These are phyloP conservation scores for Penicillium sp. DNA, from an alignment of 2,329 filamentous ascomycete species.

Conservation along the genomic window DNA sequence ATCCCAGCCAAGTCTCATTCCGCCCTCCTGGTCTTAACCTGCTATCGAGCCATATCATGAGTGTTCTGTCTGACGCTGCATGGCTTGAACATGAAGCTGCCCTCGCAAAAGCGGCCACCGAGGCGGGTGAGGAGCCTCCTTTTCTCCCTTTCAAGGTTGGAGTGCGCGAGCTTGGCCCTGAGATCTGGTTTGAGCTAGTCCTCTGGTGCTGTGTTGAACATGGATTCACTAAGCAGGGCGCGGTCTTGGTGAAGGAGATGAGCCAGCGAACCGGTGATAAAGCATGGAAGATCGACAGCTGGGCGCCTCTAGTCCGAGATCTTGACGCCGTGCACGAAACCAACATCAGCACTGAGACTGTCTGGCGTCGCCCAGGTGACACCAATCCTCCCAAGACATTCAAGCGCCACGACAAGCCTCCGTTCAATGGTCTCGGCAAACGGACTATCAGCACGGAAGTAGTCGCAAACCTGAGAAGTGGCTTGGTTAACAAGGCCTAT, in stretches of 20 bases:
- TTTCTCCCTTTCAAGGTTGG: constrained; percentile 44
- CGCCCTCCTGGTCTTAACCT: constrained; percentile 49
- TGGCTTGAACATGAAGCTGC: constrained; percentile 47
- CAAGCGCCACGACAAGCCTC: constrained; percentile 19
- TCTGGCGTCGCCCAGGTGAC: constrained; percentile 38
- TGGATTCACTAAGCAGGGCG: constrained; percentile 45
- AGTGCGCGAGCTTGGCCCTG: constrained; percentile 48
- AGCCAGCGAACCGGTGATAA: constrained; percentile 25
- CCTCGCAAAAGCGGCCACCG: constrained; percentile 38
- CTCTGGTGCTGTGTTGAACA: constrained; percentile 55
- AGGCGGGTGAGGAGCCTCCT: constrained; percentile 42
- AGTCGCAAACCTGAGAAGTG: constrained; percentile 57
- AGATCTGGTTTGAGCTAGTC: constrained; percentile 54
- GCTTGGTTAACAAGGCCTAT: constrained; percentile 50
- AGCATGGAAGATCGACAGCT: constrained; percentile 47
- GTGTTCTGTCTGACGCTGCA: constrained; percentile 49
- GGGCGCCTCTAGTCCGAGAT: constrained; percentile 35
- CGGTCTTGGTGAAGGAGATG: constrained; percentile 42
- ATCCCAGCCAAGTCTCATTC: constrained; percentile 33
- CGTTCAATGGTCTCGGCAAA: constrained; percentile 45
- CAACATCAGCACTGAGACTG: constrained; percentile 39
- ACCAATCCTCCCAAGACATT: constrained; percentile 18
- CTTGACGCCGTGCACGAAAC: constrained; percentile 34
- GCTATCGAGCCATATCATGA: constrained; percentile 50
- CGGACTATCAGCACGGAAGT: constrained; percentile 62